Evolutionary conservation across 1,139 yeast species (phyloP).

Genomic region (Zygoascus meyerae): DNA sequence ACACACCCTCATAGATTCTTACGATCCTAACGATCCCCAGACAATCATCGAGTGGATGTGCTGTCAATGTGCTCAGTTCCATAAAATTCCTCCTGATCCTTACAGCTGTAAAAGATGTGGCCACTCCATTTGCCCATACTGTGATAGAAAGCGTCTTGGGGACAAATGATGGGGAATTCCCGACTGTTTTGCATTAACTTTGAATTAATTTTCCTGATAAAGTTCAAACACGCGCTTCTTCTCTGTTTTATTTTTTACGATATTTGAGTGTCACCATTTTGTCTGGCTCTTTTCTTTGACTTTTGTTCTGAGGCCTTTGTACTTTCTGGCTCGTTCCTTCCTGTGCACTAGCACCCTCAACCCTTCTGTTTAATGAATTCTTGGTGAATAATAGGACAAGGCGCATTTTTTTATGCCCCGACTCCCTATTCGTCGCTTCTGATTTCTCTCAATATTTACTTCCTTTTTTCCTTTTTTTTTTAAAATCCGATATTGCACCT

Average conservation of each 20-base stretch:
- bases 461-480: no score
- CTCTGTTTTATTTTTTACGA: neutral
- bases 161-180: conserved; percentile 15
- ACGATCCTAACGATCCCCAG: conserved; percentile 30
- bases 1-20: neutral
- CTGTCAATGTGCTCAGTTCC: conserved; percentile 35
- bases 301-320: neutral
- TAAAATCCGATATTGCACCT: no score
- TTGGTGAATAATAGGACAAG: no score
- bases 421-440: no score
- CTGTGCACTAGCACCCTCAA: no score
- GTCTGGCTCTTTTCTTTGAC: neutral
- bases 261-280: neutral
- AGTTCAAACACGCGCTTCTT: conserved; percentile 2
- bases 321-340: neutral
- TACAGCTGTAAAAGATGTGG: conserved; percentile 33
- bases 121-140: conserved; percentile 37
- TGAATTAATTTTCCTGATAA: no score
- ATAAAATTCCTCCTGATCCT: conserved; percentile 31
- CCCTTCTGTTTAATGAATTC: no score
- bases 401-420: no score
- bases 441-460: no score
- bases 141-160: conserved; percentile 28
- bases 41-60: conserved; percentile 37
- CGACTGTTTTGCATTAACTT: no score